Conservation (phyloP, 768 basidiomycete species). For the Leccinum broughii region DNA sequence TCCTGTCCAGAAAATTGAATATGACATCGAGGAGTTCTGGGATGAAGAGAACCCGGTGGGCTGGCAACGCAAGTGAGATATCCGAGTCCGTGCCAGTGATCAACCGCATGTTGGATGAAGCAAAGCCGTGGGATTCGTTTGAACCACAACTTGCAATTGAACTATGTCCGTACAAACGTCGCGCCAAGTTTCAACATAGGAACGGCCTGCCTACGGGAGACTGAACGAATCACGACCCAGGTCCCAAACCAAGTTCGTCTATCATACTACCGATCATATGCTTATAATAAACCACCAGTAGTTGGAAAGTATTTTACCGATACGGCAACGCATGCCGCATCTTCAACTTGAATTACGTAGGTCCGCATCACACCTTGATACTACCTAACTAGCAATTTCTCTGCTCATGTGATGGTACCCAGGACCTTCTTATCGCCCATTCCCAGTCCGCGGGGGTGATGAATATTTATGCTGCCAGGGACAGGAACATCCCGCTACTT, state of each 20-base stretch:
- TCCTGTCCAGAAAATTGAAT: conserved; percentile 46
- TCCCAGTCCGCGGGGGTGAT: background rate
- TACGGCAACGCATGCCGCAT: background rate
- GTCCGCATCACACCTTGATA: too few species aligned
- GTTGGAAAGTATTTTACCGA: background rate
- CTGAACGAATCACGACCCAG: too few species aligned
- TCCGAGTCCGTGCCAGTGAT: background rate
- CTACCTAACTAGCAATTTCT: too few species aligned
- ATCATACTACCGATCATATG: too few species aligned
- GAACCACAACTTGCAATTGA: too few species aligned
- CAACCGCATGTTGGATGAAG: background rate
- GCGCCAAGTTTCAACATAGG: too few species aligned
- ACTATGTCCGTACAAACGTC: too few species aligned
- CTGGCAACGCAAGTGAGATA: background rate
- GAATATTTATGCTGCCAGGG: background rate
- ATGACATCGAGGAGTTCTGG: conserved; percentile 62
- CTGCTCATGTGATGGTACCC: background rate
- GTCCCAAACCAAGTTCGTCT: too few species aligned
- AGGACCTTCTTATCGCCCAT: background rate
- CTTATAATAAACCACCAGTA: background rate
- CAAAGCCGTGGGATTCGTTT: background rate
- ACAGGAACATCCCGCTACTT: background rate
- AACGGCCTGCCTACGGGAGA: too few species aligned
- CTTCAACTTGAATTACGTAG: too few species aligned
- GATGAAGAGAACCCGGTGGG: conserved; percentile 45